Evolutionary conservation across 2,329 filamentous ascomycete species (phyloP), one percentile per base, ranked within the genome.

Genomic region (Colletotrichum sp.): DNA sequence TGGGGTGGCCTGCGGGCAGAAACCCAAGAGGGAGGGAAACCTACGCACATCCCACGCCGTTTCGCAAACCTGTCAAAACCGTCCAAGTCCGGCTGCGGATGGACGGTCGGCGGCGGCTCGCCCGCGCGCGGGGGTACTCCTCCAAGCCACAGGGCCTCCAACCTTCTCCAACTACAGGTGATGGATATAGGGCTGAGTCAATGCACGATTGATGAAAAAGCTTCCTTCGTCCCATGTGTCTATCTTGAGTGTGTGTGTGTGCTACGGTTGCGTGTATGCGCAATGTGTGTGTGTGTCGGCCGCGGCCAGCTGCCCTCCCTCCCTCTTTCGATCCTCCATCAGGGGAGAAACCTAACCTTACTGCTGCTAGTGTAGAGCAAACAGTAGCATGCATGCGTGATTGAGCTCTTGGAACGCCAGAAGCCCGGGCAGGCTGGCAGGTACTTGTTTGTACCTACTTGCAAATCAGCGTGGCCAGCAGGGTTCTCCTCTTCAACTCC

Each of bases 101-200:
- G 62, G 32, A 34, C 62, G 62, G 32, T 49, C 26, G 28, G 64
- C 64, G 64, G 60, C 26, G 18, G 32, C 30, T 34, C 28, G 36
- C n/a, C 21, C 21, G 66, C 26, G n/a, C 30, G n/a, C 30, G 52
- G 28, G 62, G 18, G n/a, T 6, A 32, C 44, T 49, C 39, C 39
- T 49, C 39, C 39, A 49, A 49, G 44, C 44, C 44, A 49, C 44
- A 49, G 44, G 44, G 44, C 44, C 44, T 62, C 63, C 73, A 34
- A 63, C 30, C 6, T 13, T 49, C 44, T 21, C n/a, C 44, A 49
- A 49, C n/a, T 49, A 49, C 44, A 49, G 44, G 44, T 39, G 28
- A 62, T 26, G 68, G 55, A 28, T 36, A 44, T 73, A 76, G 70
- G 73, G 73, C 73, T 73, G 73, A 73, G 64, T 68, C 57, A 34